phyloP scores from a whole-genome alignment of 495 filamentous ascomycete species.

The Hypoxylon fuscum region DNA sequence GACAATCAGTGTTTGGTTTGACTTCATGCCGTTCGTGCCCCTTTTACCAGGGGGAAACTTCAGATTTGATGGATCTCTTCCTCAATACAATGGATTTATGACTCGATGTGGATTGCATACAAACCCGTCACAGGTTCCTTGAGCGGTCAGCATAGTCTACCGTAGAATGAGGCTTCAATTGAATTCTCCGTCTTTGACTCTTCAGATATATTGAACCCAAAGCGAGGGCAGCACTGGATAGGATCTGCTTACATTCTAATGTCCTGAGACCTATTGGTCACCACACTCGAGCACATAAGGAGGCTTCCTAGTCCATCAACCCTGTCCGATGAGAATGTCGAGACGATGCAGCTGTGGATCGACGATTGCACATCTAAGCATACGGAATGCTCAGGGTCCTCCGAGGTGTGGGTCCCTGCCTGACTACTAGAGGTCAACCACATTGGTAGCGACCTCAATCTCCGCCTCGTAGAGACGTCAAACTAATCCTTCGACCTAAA shows the following conservation, averaged over 20 bases:
- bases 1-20: neutral
- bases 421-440: constrained; percentile 14
- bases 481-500: neutral
- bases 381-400: constrained; percentile 1
- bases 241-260: neutral
- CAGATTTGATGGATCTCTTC: neutral
- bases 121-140: neutral
- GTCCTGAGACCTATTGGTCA: neutral
- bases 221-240: no score
- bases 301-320: neutral
- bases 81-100: neutral
- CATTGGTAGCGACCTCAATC: neutral
- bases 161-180: neutral
- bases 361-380: constrained; percentile 15
- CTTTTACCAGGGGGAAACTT: neutral
- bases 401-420: constrained; percentile 6
- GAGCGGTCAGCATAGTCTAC: neutral
- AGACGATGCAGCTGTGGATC: constrained; percentile 20
- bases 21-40: neutral
- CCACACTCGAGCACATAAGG: neutral
- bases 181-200: neutral
- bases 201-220: no score
- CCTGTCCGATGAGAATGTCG: constrained; percentile 12
- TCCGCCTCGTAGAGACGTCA: constrained; percentile 14
- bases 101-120: neutral